These are phyloP conservation scores for Xylaria grammica DNA, from an alignment of 495 filamentous ascomycete genomes.

Conservation along the genomic window DNA sequence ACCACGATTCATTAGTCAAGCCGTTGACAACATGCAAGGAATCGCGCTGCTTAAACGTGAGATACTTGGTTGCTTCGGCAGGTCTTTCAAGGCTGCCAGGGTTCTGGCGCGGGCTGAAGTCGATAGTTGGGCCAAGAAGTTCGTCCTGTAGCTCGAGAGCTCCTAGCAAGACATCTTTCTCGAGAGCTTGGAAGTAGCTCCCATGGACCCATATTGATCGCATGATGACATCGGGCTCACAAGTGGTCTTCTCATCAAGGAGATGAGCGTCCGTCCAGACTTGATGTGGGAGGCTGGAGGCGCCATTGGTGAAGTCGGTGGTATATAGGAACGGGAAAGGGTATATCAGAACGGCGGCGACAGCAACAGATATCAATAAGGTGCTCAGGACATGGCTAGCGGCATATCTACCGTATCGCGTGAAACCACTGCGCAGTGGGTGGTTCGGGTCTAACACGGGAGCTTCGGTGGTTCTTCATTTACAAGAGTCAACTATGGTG, in stretches of 20 bases:
- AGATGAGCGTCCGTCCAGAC: constrained; percentile 76
- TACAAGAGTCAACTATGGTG: constrained; percentile 31
- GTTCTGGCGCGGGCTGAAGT: constrained; percentile 52
- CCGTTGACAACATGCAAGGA: constrained; percentile 57
- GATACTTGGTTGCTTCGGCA: constrained; percentile 28
- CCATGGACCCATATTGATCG: constrained; percentile 64
- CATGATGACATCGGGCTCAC: constrained; percentile 60
- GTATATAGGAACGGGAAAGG: constrained; percentile 72
- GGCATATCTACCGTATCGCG: constrained; percentile 65
- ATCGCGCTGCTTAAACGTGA: constrained; percentile 51
- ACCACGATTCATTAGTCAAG: constrained; percentile 59
- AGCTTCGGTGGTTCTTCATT: constrained; percentile 63
- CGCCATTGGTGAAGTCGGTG: constrained; percentile 62
- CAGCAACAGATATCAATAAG: constrained; percentile 66
- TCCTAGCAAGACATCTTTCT: constrained; percentile 61
- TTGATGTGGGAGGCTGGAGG: constrained; percentile 70
- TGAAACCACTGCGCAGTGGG: constrained; percentile 64
- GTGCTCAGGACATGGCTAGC: constrained; percentile 70
- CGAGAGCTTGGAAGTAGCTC: constrained; percentile 72
- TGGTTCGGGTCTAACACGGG: constrained; percentile 64
- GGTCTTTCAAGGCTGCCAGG: constrained; percentile 28
- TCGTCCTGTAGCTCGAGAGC: constrained; percentile 68
- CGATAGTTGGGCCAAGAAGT: constrained; percentile 57
- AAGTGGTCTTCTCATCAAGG: constrained; percentile 43
- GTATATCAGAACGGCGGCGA: constrained; percentile 67